These are phyloP conservation scores for Heliamphora exappendiculata DNA, from an alignment of 148 eudicot genomes.

Conservation along the genomic window DNA sequence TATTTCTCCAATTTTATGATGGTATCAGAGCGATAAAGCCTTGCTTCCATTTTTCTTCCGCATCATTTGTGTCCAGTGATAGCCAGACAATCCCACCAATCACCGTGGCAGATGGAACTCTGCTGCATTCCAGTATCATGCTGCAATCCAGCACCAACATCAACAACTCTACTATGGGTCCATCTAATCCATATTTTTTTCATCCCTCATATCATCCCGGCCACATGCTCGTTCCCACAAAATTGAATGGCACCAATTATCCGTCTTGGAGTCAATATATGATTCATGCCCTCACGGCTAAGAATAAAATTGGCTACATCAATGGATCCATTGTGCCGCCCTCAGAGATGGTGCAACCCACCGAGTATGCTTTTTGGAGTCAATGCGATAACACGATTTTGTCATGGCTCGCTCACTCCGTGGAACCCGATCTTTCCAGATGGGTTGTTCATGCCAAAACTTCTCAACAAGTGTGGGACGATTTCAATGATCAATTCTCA, in stretches of 20 bases:
- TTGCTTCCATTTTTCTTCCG: no score
- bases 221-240: background rate
- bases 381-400: constrained; percentile 14
- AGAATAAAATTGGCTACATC: constrained; percentile 10
- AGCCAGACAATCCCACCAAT: no score
- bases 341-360: constrained; percentile 1
- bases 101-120: no score
- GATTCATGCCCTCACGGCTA: constrained; percentile 16
- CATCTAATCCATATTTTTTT: constrained; percentile 2
- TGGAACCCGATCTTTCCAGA: constrained; percentile 5
- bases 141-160: background rate
- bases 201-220: constrained; percentile 1
- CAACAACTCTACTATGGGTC: background rate
- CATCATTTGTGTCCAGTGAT: no score
- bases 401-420: constrained; percentile 12
- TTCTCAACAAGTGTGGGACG: constrained; percentile 3
- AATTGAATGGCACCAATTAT: constrained; percentile 2
- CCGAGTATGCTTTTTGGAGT: constrained; percentile 5
- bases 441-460: constrained; percentile 5
- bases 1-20: no score
- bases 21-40: no score
- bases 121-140: no score
- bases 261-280: background rate
- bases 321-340: constrained; percentile 8
- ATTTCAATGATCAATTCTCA: constrained; percentile 10